Base-by-base conservation (phyloP, 1,284 basidiomycete species). In the Pseudozyma thailandica region DNA sequence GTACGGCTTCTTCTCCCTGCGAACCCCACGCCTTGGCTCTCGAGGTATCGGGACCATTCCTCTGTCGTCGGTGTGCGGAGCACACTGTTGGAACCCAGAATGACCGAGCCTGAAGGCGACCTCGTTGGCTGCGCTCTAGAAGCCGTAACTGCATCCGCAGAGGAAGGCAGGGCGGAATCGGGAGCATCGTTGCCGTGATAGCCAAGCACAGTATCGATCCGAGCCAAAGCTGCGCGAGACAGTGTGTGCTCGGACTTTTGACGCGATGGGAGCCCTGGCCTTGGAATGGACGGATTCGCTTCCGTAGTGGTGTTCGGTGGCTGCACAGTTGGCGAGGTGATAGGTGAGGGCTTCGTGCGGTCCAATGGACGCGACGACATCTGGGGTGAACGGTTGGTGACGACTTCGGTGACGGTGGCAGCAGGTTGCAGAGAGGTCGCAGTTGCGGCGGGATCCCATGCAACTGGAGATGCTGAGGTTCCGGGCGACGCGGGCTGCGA, bases 31-130 rank as follows among this genome's bases (percentile, higher is more conserved):
- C 72, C 76, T 47, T 79, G 74, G 28, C 70, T 73, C 38, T 77
- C 76, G 12, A 79, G 53, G 39, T 62, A 79, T 6, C 78, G 59
- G 15, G 74, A 75, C 78, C 78, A 79, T 43, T 79, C 78, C 46
- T 79, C 78, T 21, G 77, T 79, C 13, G 78, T 79, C 5, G 78
- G 78, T 37, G 78, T 79, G 20, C 76, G 55, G 3, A 78, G 53
- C 18, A 79, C 51, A 21, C 72, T 61, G 18, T 31, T 59, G 16
- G 49, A 47, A 16, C 53, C 54, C 9, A 41, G 6, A 37, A 71
- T 53, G 21, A 38, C 52, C 6, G 61, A 50, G 47, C 52, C 56
- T 12, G 68, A 71, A 3, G 68, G 68, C 28, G 68, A 64, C 37
- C 68, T 38, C 18, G 43, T 21, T 3, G 54, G 61, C 25, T 30